Percentiles rank a stretch among this genome's conserved stretches.
Evolutionary conservation across 768 basidiomycete genomes (phyloP).

Genomic region (Cytidiella melzeri): DNA sequence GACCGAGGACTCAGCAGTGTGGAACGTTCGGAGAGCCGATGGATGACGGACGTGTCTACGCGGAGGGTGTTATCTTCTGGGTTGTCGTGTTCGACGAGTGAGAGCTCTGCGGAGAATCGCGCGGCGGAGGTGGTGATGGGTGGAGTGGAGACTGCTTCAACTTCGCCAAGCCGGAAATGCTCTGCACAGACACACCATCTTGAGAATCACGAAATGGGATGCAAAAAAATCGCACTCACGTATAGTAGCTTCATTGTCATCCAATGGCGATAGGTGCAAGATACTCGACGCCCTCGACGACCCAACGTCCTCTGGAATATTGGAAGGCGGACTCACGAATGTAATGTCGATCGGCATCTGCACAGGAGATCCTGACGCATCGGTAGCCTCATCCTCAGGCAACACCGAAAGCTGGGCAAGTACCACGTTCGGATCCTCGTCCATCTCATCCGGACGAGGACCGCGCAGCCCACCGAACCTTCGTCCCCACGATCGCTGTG

Average conservation of each 20-base stretch:
- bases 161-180: conserved; percentile 41
- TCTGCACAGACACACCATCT: conserved; percentile 26
- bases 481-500: conserved; percentile 12
- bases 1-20: conserved; percentile 17
- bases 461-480: conserved; percentile 9
- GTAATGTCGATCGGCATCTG: conserved; percentile 25
- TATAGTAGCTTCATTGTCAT: conserved; percentile 36
- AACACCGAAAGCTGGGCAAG: conserved; percentile 7
- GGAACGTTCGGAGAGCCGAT: conserved; percentile 16
- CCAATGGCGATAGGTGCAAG: conserved; percentile 21
- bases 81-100: conserved; percentile 13
- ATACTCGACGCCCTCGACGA: conserved; percentile 29
- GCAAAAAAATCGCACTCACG: conserved; percentile 22
- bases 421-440: conserved; percentile 8
- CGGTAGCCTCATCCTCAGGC: conserved; percentile 5
- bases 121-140: conserved; percentile 34
- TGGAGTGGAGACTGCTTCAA: conserved; percentile 48
- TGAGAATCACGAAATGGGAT: conserved; percentile 1
- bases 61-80: conserved; percentile 10
- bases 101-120: conserved; percentile 28
- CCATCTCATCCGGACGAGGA: conserved; percentile 6
- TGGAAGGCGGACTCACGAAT: conserved; percentile 20
- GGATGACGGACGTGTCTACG: conserved; percentile 6
- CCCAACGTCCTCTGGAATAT: conserved; percentile 32
- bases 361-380: conserved; percentile 20